Evolutionary conservation across 2,329 filamentous ascomycete species (phyloP).

Genomic region (Claviceps quebecensis): DNA sequence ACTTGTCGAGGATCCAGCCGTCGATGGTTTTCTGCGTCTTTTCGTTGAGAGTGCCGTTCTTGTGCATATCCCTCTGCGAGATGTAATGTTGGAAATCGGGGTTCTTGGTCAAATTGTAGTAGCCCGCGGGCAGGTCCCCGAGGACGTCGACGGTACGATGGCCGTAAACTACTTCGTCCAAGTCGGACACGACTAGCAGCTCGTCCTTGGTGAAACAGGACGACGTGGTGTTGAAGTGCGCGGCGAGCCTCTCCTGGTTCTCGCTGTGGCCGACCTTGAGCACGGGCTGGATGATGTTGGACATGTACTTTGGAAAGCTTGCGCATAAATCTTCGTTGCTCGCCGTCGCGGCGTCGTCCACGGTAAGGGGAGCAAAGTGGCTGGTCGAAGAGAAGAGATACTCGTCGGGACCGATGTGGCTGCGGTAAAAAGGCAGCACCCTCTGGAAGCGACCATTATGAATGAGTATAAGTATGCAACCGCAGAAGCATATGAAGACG

Average conservation of each 20-base stretch:
- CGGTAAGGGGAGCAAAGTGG: constrained; percentile 16
- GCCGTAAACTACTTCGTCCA: constrained; percentile 29
- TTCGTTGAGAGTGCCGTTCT: constrained; percentile 19
- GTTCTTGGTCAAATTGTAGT: constrained; percentile 19
- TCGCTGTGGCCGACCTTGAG: constrained; percentile 21
- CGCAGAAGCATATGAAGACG: constrained; percentile 11
- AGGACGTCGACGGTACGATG: constrained; percentile 31
- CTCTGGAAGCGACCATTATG: not conserved
- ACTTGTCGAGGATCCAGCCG: constrained; percentile 41
- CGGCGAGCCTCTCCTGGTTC: constrained; percentile 11
- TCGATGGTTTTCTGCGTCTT: constrained; percentile 18
- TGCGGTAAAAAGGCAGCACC: constrained; percentile 9
- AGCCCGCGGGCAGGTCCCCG: constrained; percentile 12
- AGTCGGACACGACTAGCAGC: constrained; percentile 37
- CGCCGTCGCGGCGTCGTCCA: constrained; percentile 13
- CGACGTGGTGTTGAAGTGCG: constrained; percentile 37
- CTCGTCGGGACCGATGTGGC: constrained; percentile 13
- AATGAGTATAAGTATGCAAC: constrained; percentile 4
- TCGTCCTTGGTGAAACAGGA: constrained; percentile 29
- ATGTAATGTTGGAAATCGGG: constrained; percentile 26
- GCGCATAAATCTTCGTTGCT: constrained; percentile 16
- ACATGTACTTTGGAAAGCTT: constrained; percentile 18
- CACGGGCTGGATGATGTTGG: constrained; percentile 18
- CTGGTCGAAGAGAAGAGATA: constrained; percentile 18
- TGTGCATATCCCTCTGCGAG: constrained; percentile 22